Conservation (phyloP, 73 alveolate species). For the Paramecium octaurelia region DNA sequence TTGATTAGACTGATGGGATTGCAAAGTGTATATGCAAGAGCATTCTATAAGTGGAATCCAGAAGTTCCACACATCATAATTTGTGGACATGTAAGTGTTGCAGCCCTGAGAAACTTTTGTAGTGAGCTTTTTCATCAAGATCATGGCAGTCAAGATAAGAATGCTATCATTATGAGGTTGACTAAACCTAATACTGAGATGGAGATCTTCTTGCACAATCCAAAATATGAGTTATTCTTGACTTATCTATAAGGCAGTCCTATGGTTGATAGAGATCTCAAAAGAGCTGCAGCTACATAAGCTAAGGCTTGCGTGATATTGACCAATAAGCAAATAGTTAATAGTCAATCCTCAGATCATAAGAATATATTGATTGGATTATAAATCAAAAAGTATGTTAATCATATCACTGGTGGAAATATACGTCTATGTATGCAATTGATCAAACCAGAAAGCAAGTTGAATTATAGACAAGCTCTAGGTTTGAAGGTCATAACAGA, state of each 20-base stretch:
- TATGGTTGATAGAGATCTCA: conserved; percentile 70
- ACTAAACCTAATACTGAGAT: conserved; percentile 91
- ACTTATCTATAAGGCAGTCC: conserved; percentile 87
- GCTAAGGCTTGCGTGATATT: conserved; percentile 88
- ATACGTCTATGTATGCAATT: conserved; percentile 88
- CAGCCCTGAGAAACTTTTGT: conserved; percentile 87
- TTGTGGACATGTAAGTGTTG: conserved; percentile 87
- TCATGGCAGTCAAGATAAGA: conserved; percentile 91
- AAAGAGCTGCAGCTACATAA: conserved; percentile 83
- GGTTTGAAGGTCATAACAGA: conserved; percentile 71
- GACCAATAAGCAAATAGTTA: conserved; percentile 88
- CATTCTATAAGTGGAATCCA: conserved; percentile 82
- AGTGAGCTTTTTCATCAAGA: conserved; percentile 95
- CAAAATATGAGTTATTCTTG: conserved; percentile 81
- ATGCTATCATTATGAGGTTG: conserved; percentile 87
- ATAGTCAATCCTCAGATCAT: conserved; percentile 91
- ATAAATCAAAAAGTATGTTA: conserved; percentile 86
- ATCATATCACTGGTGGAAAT: conserved; percentile 75
- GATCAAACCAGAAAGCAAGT: conserved; percentile 93
- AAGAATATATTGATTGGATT: conserved; percentile 88
- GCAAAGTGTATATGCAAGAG: conserved; percentile 90
- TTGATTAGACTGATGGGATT: conserved; percentile 86
- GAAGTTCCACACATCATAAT: conserved; percentile 95
- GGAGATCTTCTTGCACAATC: conserved; percentile 87
- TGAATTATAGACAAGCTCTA: conserved; percentile 80